These are phyloP conservation scores for Tuber aestivum DNA, from an alignment of 495 filamentous ascomycete species.

Conservation along the genomic window DNA sequence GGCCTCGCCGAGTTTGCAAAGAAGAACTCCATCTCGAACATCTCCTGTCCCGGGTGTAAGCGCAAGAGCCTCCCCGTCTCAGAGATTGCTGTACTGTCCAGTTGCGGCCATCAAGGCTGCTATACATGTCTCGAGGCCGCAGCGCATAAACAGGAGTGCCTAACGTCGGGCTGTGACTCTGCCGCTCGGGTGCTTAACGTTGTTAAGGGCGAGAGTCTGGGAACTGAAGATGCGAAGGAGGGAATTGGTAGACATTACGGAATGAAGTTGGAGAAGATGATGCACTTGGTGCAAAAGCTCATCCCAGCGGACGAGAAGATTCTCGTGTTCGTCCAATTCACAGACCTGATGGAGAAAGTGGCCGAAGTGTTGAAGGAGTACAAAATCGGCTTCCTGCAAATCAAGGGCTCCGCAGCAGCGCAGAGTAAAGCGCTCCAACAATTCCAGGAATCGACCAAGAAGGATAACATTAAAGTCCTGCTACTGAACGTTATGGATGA, in stretches of 20 bases:
- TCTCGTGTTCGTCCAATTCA: conserved; percentile 53
- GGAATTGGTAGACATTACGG: conserved; percentile 43
- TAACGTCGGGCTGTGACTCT: conserved; percentile 35
- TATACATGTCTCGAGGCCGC: conserved; percentile 43
- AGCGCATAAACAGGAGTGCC: conserved; percentile 37
- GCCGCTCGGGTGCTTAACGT: conserved; percentile 42
- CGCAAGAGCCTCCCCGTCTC: conserved; percentile 21
- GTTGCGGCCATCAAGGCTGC: conserved; percentile 54
- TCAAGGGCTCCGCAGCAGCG: conserved; percentile 27
- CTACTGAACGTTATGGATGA: conserved; percentile 61
- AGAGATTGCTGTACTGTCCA: conserved; percentile 46
- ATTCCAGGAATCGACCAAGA: conserved; percentile 45
- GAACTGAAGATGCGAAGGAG: conserved; percentile 37
- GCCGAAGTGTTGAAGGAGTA: conserved; percentile 34
- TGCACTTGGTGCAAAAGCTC: conserved; percentile 46
- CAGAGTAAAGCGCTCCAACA: conserved; percentile 45
- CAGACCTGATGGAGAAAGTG: conserved; percentile 45
- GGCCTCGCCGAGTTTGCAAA: conserved; percentile 34
- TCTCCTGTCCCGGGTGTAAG: conserved; percentile 44
- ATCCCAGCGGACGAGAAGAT: conserved; percentile 49
- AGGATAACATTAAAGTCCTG: conserved; percentile 50
- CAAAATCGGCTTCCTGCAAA: conserved; percentile 31
- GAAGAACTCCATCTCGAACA: conserved; percentile 27
- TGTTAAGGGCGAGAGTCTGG: conserved; percentile 44
- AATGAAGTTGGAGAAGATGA: conserved; percentile 49